A percentile compares a stretch with the other conserved stretches of the same genome.
Conservation (phyloP, 2,329 filamentous ascomycete genomes). For the Fusarium azukiicola region DNA sequence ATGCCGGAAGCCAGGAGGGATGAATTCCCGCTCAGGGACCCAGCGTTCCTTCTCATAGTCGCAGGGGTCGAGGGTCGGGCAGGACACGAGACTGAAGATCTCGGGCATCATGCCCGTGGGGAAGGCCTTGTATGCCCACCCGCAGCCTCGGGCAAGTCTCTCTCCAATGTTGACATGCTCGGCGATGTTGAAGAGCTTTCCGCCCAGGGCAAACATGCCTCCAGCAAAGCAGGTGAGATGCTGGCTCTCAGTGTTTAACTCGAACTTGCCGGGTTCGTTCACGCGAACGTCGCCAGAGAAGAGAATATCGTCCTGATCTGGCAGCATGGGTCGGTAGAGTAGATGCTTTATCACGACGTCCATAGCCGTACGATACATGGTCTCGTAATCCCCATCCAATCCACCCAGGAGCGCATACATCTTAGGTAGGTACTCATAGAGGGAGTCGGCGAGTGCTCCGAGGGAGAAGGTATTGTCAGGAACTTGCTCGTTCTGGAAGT, state of each 20-base stretch:
- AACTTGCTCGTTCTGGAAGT: slow-evolving; percentile 78
- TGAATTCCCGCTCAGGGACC: slow-evolving; percentile 47
- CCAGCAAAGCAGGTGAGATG: slow-evolving; percentile 85
- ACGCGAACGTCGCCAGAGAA: slow-evolving; percentile 58
- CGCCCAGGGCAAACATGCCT: slow-evolving; percentile 83
- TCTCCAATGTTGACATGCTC: slow-evolving; percentile 72
- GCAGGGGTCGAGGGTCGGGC: slow-evolving; percentile 62
- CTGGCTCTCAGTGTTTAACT: slow-evolving; percentile 61
- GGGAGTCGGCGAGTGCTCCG: slow-evolving; percentile 76
- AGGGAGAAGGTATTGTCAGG: slow-evolving; percentile 70
- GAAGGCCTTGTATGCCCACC: slow-evolving; percentile 78
- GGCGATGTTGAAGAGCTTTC: slow-evolving; percentile 75
- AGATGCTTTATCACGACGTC: slow-evolving; percentile 80
- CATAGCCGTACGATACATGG: slow-evolving; percentile 83
- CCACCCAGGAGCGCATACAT: slow-evolving; percentile 85
- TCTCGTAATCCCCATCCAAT: slow-evolving; percentile 77
- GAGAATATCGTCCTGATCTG: slow-evolving; percentile 80
- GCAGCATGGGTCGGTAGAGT: slow-evolving; percentile 86
- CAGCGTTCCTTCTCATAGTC: slow-evolving; percentile 57
- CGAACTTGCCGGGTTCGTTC: slow-evolving; percentile 37
- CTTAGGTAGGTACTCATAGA: slow-evolving; percentile 82
- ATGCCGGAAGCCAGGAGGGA: slow-evolving; percentile 82
- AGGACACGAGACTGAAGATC: slow-evolving; percentile 70
- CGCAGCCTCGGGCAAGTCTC: slow-evolving; percentile 75
- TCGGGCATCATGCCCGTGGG: slow-evolving; percentile 80